Base-by-base conservation (phyloP, 805 yeast genomes). In the Wickerhamia fluorescens region DNA sequence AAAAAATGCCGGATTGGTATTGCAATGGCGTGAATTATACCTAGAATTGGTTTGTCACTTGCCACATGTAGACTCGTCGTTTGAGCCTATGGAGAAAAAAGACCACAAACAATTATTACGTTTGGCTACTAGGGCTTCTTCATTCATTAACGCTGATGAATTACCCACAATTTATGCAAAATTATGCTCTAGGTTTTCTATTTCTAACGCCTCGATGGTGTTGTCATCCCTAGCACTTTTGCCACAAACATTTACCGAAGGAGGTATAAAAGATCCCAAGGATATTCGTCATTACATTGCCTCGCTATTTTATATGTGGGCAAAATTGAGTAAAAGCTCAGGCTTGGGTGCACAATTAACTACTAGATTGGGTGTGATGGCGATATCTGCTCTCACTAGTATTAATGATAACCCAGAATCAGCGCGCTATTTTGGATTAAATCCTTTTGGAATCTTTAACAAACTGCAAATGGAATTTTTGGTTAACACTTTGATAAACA, bases 241-340 rank as follows among this genome's bases (percentile, higher is more conserved):
- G 11, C 92, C 92, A 1, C 42, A 57, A 9, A 35, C 39, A 3
- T 62, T 68, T 30, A 47, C 52, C 10, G 33, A 39, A 3, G 45
- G 39, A 8, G 61, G 68, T 6, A 40, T 38, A 8, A 40, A 53
- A 2, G 46, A 49, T 25, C 36, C 42, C 4, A 35, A 50, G 6
- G 73, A 67, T 34, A 67, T 73, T 3, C 59, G 73, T 16, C 69
- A 75, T 37, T 75, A 78, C 40, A 48, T 84, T 16, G 77, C 88
- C 0, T 56, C 84, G 2, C 47, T 85, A 6, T 83, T 84, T 40
- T 75, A 82, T 36, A 55, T 83, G 24, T 86, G 95, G 95, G 48
- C 71, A 2, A 62, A 75, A 35, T 53, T 74, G 23, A 54, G 68
- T 41, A 54, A 64, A 34, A 51, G 64, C 40, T 47, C 66, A 22